Evolutionary conservation across 352 stramenopile genomes (phyloP).

Genomic region (Elongisporangium anandrum): DNA sequence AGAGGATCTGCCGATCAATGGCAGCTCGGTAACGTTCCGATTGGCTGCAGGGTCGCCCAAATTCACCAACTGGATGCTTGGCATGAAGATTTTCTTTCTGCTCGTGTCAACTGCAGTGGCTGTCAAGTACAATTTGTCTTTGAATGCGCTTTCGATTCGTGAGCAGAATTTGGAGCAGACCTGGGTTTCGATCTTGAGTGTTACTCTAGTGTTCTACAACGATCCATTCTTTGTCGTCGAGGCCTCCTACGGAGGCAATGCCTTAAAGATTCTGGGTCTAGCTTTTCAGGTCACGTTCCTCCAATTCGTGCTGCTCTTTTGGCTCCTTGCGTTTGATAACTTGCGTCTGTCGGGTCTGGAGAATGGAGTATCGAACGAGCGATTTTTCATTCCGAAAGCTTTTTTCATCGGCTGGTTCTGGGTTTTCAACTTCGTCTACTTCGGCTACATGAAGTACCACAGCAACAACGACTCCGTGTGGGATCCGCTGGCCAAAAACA

Average conservation of each 20-base stretch:
- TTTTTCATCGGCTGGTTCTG: conserved; percentile 46
- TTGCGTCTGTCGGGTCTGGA: conserved; percentile 46
- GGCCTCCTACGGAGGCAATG: conserved; percentile 38
- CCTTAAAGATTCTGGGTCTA: conserved; percentile 40
- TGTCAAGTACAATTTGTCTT: conserved; percentile 36
- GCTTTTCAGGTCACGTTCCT: conserved; percentile 60
- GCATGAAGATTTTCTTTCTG: conserved; percentile 53
- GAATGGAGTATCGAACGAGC: conserved; percentile 40
- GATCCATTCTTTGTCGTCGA: conserved; percentile 57
- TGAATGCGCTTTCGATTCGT: conserved; percentile 35
- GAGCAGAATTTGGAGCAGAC: conserved; percentile 60
- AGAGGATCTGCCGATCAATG: conserved; percentile 23
- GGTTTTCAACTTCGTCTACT: conserved; percentile 46
- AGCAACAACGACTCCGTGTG: conserved; percentile 49
- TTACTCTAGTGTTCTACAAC: conserved; percentile 53
- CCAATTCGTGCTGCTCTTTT: conserved; percentile 52
- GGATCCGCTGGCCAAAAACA: conserved; percentile 35
- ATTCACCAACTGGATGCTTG: conserved; percentile 59
- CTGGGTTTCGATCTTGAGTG: conserved; percentile 38
- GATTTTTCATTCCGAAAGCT: conserved; percentile 54
- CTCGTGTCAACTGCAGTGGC: conserved; percentile 27
- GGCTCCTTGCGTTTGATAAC: conserved; percentile 55
- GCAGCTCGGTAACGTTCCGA: conserved; percentile 39
- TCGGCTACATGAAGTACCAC: conserved; percentile 61
- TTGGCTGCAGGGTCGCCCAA: conserved; percentile 44